Evolutionary conservation across 306 rosid species (phyloP), one percentile per base, ranked within the genome.

Genomic region (Lathyrus sativus): DNA sequence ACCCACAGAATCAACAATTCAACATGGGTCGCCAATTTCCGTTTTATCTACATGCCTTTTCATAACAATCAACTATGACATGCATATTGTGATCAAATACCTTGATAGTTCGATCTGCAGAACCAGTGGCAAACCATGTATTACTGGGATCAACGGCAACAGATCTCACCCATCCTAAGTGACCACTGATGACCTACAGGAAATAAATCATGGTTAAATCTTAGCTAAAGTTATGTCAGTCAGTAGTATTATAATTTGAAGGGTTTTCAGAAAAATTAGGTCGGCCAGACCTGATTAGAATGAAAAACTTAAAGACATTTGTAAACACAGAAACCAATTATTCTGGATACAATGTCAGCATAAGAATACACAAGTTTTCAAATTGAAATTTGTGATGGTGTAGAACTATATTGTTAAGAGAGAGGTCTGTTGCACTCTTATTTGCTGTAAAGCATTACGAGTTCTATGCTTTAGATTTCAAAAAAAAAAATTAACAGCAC

Each of bases 21-120:
- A 67, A 72, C 66, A 29, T 50, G 65, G 26, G 54, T 62, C 56
- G n/a, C n/a, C 22, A 63, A 5, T 73, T 24, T 35, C 54, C 58
- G 4, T 49, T 31, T 73, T 18, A 58, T 69, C 22, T 35, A 9
- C 50, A 48, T 39, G 46, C 18, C 62, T 58, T 26, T 11, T 28
- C 44, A 53, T 44, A 48, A 51, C 42, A 57, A 77, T 37, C 76
- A 67, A 59, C 62, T 24, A 63, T 15, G 10, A 51, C 28, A 58
- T 22, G 59, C 61, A 69, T 78, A 49, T 68, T 71, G 75, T 51
- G 28, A 67, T 44, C 55, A 64, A 64, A 69, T 86, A 90, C 99
- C 99, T 93, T 93, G 81, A 93, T 93, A 45, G 99, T 93, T 9
- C 99, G 91, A 80, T 93, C 99, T n/a, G 99, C 99, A 35, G 99